phyloP scores from a whole-genome alignment of 1,284 basidiomycete species.

The Sporisorium scitamineum region DNA sequence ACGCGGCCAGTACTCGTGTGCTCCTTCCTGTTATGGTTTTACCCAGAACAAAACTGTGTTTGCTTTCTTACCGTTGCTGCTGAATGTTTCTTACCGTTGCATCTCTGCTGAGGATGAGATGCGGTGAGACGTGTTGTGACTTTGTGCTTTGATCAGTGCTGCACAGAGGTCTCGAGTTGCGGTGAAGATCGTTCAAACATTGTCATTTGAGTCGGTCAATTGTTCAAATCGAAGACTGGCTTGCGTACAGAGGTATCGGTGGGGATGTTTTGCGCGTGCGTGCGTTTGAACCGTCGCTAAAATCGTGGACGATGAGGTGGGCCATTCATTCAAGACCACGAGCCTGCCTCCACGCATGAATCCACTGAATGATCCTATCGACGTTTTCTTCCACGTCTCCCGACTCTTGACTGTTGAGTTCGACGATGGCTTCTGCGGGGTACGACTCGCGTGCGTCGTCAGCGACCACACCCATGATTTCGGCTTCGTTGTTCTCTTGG shows the following conservation, averaged over 20 bases:
- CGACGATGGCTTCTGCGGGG: conserved; percentile 84
- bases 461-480: conserved; percentile 94
- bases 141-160: not conserved
- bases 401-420: conserved; percentile 81
- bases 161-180: too few relatives aligned
- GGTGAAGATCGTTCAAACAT: too few relatives aligned
- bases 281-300: too few relatives aligned
- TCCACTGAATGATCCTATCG: conserved; percentile 85
- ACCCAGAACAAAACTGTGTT: not conserved
- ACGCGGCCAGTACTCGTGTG: not conserved
- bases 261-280: not conserved
- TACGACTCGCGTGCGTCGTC: conserved; percentile 91
- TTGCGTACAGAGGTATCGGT: not conserved
- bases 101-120: not conserved
- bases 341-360: conserved; percentile 80
- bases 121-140: not conserved
- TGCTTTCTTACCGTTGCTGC: not conserved
- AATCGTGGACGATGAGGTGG: too few relatives aligned
- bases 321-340: conserved; percentile 54
- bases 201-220: too few relatives aligned
- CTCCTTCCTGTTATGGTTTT: not conserved
- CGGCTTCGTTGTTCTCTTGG: conserved; percentile 97
- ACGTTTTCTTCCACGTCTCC: conserved; percentile 90
- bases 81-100: conserved; percentile 4
- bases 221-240: too few relatives aligned